Percentiles rank a stretch among this genome's conserved stretches.
phyloP scores from a whole-genome alignment of 257 asterid species.

The Fraxinus cuspidata region DNA sequence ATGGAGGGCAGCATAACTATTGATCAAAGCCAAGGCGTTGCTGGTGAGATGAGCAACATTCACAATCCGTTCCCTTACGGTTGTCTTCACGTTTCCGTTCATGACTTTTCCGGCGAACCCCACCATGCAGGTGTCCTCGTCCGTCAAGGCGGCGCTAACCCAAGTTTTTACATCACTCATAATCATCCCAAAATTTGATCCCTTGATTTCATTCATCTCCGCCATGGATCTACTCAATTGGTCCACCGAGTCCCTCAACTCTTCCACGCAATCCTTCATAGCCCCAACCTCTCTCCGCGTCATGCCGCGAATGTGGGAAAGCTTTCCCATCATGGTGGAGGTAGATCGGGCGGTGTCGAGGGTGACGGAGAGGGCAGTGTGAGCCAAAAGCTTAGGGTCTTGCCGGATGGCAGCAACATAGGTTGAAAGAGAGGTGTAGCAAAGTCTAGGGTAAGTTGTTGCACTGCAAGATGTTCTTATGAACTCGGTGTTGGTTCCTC shows the following conservation, averaged over 20 bases:
- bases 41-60: slow-evolving; percentile 67
- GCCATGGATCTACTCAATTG: slow-evolving; percentile 40
- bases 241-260: slow-evolving; percentile 53
- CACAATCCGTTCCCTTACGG: slow-evolving; percentile 40
- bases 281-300: slow-evolving; percentile 55
- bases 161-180: slow-evolving; percentile 67
- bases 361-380: slow-evolving; percentile 56
- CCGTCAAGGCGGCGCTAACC: slow-evolving; percentile 87
- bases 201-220: slow-evolving; percentile 48
- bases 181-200: slow-evolving; percentile 34
- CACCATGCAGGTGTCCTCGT: slow-evolving; percentile 64
- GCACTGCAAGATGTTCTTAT: slow-evolving; percentile 59
- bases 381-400: slow-evolving; percentile 55
- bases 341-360: slow-evolving; percentile 45
- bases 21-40: slow-evolving; percentile 68
- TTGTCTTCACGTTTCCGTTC: slow-evolving; percentile 41
- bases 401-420: slow-evolving; percentile 48
- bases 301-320: slow-evolving; percentile 43
- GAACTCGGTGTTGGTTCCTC: slow-evolving; percentile 41
- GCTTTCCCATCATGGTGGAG: slow-evolving; percentile 39
- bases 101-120: slow-evolving; percentile 55
- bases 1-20: slow-evolving; percentile 44
- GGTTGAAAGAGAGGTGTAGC: slow-evolving; percentile 59
- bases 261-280: slow-evolving; percentile 53
- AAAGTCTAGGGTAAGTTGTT: slow-evolving; percentile 67